Evolutionary conservation across 1,139 yeast species (phyloP).

Genomic region (Pichia norvegensis): DNA sequence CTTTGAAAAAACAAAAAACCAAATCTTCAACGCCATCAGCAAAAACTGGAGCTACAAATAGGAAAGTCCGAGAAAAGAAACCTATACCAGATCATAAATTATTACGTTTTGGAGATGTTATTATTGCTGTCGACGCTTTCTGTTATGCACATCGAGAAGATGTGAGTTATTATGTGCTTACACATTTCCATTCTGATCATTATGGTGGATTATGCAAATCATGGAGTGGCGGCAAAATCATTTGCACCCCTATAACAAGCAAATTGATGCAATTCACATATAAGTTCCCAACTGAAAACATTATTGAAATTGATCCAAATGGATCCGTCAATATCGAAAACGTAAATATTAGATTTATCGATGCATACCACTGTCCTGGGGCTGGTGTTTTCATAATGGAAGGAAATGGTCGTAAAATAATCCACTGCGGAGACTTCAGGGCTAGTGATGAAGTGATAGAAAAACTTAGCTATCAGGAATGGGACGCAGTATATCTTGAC

Average conservation of each 20-base stretch:
- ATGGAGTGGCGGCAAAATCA: slow-evolving; percentile 64
- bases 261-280: slow-evolving; percentile 29
- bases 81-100: slow-evolving; percentile 46
- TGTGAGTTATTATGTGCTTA: slow-evolving; percentile 48
- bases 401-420: slow-evolving; percentile 28
- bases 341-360: slow-evolving; percentile 54
- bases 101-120: slow-evolving; percentile 34
- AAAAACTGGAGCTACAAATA: slow-evolving; percentile 9
- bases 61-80: slow-evolving; percentile 26
- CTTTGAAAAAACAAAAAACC: background rate
- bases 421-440: slow-evolving; percentile 93
- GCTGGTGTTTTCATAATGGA: slow-evolving; percentile 74
- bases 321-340: slow-evolving; percentile 33
- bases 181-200: slow-evolving; percentile 92
- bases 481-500: slow-evolving; percentile 67
- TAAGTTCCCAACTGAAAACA: slow-evolving; percentile 30
- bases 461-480: slow-evolving; percentile 30
- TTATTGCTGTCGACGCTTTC: slow-evolving; percentile 64
- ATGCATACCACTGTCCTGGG: slow-evolving; percentile 97
- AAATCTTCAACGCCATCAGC: background rate
- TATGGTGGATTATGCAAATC: slow-evolving; percentile 75
- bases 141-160: slow-evolving; percentile 41
- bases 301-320: slow-evolving; percentile 31
- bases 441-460: slow-evolving; percentile 45
- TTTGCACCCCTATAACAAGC: slow-evolving; percentile 65